Evolutionary conservation across 257 asterid genomes (phyloP).

Genomic region (Thymus quinquecostatus): DNA sequence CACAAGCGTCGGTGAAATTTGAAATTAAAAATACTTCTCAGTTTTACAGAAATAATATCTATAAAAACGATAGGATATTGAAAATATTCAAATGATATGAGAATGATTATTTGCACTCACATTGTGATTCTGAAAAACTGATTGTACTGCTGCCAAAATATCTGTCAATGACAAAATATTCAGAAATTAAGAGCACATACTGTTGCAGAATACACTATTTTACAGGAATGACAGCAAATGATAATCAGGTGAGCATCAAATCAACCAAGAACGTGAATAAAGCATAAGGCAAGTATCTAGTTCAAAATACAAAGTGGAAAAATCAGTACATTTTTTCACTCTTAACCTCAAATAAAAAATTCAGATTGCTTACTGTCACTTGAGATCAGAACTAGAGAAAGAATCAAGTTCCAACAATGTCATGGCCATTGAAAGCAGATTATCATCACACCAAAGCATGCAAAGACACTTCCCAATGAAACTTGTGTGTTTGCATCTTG

Average conservation of each 20-base stretch:
- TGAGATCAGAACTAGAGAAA: constrained; percentile 16
- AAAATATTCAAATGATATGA: constrained; percentile 21
- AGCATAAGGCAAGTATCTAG: constrained; percentile 9
- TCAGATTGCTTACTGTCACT: background rate
- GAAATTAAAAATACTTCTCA: background rate
- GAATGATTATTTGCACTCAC: constrained; percentile 57
- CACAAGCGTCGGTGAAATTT: constrained; percentile 12
- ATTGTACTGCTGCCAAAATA: constrained; percentile 71
- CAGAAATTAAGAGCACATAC: constrained; percentile 29
- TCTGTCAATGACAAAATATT: constrained; percentile 55
- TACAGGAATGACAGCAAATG: constrained; percentile 21
- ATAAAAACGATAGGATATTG: constrained; percentile 14
- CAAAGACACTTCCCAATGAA: constrained; percentile 3
- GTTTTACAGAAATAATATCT: constrained; percentile 13
- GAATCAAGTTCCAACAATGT: constrained; percentile 23
- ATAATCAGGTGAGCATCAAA: constrained; percentile 22
- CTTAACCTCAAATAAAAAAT: constrained; percentile 5
- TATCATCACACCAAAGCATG: background rate
- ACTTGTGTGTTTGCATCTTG: background rate
- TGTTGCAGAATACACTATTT: constrained; percentile 23
- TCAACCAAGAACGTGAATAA: constrained; percentile 17
- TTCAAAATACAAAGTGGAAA: too few species aligned
- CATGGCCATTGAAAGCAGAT: constrained; percentile 17
- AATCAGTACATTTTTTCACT: too few species aligned
- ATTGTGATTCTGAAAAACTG: constrained; percentile 71